phyloP scores from a whole-genome alignment of 331 rosid genomes.

The Arachis monticola region DNA sequence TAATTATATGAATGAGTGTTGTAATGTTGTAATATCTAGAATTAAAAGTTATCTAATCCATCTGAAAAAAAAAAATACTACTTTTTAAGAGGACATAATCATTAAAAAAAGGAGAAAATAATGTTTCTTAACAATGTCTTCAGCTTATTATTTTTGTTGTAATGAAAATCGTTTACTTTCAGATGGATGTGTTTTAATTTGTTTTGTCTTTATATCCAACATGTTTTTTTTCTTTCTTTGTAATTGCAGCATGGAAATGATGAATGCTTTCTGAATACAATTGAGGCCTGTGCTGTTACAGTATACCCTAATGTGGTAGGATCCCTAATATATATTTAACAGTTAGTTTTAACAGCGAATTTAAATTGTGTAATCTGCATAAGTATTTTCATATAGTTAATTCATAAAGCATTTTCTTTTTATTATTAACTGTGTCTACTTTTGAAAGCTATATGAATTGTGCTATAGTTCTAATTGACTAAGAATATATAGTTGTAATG shows the following conservation, averaged over 20 bases:
- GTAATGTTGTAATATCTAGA: too few species aligned
- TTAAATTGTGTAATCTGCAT: not conserved
- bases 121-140: too few species aligned
- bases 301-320: constrained; percentile 76
- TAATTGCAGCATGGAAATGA: constrained; percentile 83
- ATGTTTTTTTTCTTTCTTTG: not conserved
- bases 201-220: not conserved
- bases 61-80: too few species aligned
- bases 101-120: too few species aligned
- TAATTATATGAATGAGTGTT: too few species aligned
- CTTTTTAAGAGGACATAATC: too few species aligned
- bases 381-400: too few species aligned
- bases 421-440: too few species aligned
- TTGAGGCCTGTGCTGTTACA: constrained; percentile 83
- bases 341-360: not conserved
- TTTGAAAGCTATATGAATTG: not conserved
- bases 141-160: not conserved
- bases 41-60: too few species aligned
- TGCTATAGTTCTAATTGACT: not conserved
- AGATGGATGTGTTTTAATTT: too few species aligned
- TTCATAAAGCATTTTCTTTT: too few species aligned
- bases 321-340: not conserved
- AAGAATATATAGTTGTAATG: constrained; percentile 25
- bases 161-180: not conserved
- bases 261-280: constrained; percentile 81